Evolutionary conservation across 495 filamentous ascomycete genomes (phyloP).

Genomic region (Tuber umbilicatum): DNA sequence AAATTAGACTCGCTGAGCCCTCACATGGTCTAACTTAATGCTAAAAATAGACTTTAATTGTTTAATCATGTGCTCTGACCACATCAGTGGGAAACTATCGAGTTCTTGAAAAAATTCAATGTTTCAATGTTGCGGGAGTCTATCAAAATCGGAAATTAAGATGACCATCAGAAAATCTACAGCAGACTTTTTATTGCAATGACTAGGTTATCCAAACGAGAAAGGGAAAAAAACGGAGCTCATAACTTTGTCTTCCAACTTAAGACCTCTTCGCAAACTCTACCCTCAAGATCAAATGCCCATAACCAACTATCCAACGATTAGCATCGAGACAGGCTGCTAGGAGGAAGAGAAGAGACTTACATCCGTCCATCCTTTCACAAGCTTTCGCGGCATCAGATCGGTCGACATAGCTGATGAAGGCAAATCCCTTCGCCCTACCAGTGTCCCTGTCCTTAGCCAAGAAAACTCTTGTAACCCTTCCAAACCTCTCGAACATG

Average conservation of each 20-base stretch:
- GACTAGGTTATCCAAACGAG: neutral
- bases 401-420: slow-evolving; percentile 90
- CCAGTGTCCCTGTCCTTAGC: slow-evolving; percentile 95
- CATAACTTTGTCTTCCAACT: neutral
- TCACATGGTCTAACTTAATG: too few species aligned
- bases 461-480: slow-evolving; percentile 88
- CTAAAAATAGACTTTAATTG: neutral
- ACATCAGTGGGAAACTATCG: neutral
- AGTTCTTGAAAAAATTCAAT: neutral
- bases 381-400: slow-evolving; percentile 83
- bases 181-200: neutral
- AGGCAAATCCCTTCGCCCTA: slow-evolving; percentile 93
- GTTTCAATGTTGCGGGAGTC: neutral
- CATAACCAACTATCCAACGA: slow-evolving; percentile 61
- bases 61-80: neutral
- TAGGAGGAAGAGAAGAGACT: slow-evolving; percentile 39
- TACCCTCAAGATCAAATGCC: slow-evolving; percentile 81
- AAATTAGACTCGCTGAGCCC: too few species aligned
- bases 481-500: slow-evolving; percentile 95
- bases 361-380: slow-evolving; percentile 95
- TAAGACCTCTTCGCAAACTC: slow-evolving; percentile 80
- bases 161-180: neutral
- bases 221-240: neutral
- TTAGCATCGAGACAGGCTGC: slow-evolving; percentile 28
- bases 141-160: neutral